Evolutionary conservation across 225 moss, liverwort and hornwort species (phyloP).

Genomic region (Straminergon stramineum): DNA sequence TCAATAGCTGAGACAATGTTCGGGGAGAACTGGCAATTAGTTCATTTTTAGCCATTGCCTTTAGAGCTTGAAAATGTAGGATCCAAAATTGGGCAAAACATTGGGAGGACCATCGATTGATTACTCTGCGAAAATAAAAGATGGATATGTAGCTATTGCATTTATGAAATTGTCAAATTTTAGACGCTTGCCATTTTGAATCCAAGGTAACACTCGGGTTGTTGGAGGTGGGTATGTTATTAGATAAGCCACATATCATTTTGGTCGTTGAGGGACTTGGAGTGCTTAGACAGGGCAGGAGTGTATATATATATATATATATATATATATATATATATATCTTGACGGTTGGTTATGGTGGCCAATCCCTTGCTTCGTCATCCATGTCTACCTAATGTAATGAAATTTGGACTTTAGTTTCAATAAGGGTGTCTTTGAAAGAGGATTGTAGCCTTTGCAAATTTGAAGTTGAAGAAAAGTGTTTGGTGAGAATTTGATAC

Average conservation of each 20-base stretch:
- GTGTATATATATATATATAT: no score
- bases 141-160: neutral
- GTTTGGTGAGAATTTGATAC: neutral
- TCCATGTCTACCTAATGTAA: neutral
- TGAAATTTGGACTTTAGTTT: neutral
- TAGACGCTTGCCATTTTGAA: neutral
- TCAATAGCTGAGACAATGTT: neutral
- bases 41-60: neutral
- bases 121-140: neutral
- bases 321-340: no score
- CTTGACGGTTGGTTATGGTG: neutral
- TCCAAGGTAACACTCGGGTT: neutral
- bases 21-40: neutral
- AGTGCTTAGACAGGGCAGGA: neutral
- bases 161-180: neutral
- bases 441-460: neutral
- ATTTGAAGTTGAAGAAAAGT: neutral
- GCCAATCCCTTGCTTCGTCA: neutral
- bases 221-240: neutral
- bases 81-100: neutral
- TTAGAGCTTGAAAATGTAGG: neutral
- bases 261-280: neutral
- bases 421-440: neutral
- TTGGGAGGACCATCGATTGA: neutral
- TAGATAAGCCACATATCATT: neutral